These are phyloP conservation scores for Hansenula lynferdii DNA, from an alignment of 1,139 yeast species.

Conservation along the genomic window DNA sequence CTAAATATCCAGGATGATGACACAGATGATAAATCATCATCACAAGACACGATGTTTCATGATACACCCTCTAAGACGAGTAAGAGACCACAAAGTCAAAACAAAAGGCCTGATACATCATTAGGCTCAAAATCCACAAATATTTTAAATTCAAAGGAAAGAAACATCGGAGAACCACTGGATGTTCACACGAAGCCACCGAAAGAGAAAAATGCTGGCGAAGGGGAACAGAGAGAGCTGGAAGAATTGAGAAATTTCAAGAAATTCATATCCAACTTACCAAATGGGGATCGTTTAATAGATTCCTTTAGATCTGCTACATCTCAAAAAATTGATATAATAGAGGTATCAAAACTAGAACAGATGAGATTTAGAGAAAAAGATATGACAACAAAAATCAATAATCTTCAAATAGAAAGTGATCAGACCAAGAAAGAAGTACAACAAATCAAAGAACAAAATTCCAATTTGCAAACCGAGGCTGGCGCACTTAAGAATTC, in stretches of 20 bases:
- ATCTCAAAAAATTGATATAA: too few relatives aligned
- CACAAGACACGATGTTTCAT: slow-evolving; percentile 6
- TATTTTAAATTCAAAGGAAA: too few relatives aligned
- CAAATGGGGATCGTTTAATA: slow-evolving; percentile 10
- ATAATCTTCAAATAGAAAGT: too few relatives aligned
- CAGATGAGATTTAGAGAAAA: too few relatives aligned
- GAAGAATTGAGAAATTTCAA: slow-evolving; percentile 16
- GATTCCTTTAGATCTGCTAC: slow-evolving; percentile 3
- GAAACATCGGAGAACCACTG: too few relatives aligned
- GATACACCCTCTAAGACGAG: slow-evolving; percentile 19
- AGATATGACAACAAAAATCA: too few relatives aligned
- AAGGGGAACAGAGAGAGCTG: slow-evolving; percentile 8
- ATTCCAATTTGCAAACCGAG: too few relatives aligned
- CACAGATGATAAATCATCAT: slow-evolving; percentile 5
- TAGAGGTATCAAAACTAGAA: not conserved
- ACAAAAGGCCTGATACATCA: too few relatives aligned
- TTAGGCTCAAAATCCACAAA: too few relatives aligned
- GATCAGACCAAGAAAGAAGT: not conserved
- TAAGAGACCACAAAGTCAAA: not conserved
- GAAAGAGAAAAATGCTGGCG: slow-evolving; percentile 1
- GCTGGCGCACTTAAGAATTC: too few relatives aligned
- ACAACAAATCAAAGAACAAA: not conserved
- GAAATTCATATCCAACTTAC: slow-evolving; percentile 6
- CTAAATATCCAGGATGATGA: slow-evolving; percentile 4
- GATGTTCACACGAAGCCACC: too few relatives aligned